Evolutionary conservation across 495 filamentous ascomycete genomes (phyloP).

Genomic region (Hyaloscypha finlandica): DNA sequence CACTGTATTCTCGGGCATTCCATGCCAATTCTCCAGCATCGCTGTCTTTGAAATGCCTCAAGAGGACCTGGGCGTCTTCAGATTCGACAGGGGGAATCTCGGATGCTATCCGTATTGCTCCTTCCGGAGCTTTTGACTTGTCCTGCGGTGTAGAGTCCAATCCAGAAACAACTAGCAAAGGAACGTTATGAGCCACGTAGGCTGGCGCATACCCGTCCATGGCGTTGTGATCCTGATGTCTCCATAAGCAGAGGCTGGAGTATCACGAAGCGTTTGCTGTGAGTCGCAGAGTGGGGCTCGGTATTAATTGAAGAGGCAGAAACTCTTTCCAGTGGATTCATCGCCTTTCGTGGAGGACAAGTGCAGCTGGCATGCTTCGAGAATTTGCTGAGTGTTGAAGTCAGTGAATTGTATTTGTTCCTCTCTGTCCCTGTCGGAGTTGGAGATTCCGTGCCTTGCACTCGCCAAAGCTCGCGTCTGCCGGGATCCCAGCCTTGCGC

Average conservation of each 20-base stretch:
- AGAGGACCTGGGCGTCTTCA: conserved; percentile 63
- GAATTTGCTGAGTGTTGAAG: background rate
- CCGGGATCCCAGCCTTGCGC: background rate
- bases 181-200: conserved; percentile 80
- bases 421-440: background rate
- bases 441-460: conserved; percentile 4
- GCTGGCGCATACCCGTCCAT: conserved; percentile 89
- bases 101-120: conserved; percentile 62
- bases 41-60: conserved; percentile 64
- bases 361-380: background rate
- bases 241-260: conserved; percentile 28
- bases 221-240: conserved; percentile 23
- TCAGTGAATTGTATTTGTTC: background rate
- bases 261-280: background rate
- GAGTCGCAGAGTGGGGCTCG: background rate
- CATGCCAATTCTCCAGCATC: conserved; percentile 66
- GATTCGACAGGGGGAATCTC: conserved; percentile 66
- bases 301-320: background rate
- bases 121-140: conserved; percentile 59
- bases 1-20: conserved; percentile 49
- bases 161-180: conserved; percentile 77
- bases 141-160: conserved; percentile 44
- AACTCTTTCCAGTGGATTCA: background rate
- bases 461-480: background rate
- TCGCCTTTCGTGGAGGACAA: background rate